These are phyloP conservation scores for Nidularia sp. DNA, from an alignment of 768 basidiomycete species.

Conservation along the genomic window DNA sequence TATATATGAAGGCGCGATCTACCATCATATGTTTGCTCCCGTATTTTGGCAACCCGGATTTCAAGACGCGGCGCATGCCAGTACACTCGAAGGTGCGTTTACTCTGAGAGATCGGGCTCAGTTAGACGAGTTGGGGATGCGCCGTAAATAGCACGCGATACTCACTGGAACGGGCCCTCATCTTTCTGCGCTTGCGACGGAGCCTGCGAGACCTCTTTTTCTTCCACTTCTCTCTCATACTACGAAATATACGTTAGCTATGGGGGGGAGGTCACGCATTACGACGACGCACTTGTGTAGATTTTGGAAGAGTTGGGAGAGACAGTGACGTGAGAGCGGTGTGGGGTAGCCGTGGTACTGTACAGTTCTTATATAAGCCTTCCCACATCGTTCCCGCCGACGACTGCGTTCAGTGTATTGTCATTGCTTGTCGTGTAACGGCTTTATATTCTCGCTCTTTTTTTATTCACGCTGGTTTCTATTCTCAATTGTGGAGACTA, in stretches of 20 bases:
- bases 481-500: neutral
- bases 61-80: neutral
- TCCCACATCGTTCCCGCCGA: constrained; percentile 16
- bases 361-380: constrained; percentile 39
- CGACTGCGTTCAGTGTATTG: too few species aligned
- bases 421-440: too few species aligned
- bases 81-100: constrained; percentile 15
- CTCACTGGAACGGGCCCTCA: constrained; percentile 92
- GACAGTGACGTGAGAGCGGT: constrained; percentile 11
- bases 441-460: too few species aligned
- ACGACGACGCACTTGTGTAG: constrained; percentile 19
- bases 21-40: neutral
- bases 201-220: constrained; percentile 93
- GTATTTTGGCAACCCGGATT: neutral
- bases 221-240: constrained; percentile 97
- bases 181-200: constrained; percentile 93
- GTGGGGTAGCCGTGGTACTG: constrained; percentile 21
- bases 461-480: too few species aligned
- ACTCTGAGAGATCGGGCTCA: constrained; percentile 23
- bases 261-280: neutral
- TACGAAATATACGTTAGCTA: constrained; percentile 14
- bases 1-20: neutral
- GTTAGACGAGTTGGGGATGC: neutral
- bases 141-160: constrained; percentile 13
- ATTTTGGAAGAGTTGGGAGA: constrained; percentile 24